Conservation (phyloP, 208 protist genomes). For the Acanthamoeba culbertsoni region DNA sequence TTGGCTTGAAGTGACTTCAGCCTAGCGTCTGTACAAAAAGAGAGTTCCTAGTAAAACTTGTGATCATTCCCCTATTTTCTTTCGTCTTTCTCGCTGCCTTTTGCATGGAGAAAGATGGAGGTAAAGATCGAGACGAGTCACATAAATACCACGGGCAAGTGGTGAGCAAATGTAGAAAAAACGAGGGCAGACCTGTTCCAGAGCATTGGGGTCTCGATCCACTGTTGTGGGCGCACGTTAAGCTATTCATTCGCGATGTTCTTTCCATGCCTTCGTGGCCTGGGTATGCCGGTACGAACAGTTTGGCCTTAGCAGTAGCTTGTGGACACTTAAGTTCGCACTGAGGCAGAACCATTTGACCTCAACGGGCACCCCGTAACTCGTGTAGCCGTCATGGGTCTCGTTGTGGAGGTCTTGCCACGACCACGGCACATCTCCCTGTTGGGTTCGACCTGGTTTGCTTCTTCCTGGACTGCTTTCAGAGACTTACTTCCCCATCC, state of each 20-base stretch:
- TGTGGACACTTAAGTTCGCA: too few species aligned
- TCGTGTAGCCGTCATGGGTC: neutral
- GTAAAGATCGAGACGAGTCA: too few species aligned
- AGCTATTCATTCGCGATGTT: neutral
- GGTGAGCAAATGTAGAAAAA: neutral
- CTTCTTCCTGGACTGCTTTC: neutral
- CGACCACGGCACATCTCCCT: neutral
- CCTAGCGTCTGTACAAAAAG: neutral
- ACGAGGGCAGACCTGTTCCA: neutral
- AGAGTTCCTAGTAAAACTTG: neutral
- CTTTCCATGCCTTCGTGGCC: neutral
- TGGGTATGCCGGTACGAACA: neutral
- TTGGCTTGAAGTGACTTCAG: neutral
- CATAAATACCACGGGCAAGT: too few species aligned
- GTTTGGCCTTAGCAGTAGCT: neutral
- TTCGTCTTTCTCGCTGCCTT: too few species aligned
- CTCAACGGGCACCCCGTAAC: neutral
- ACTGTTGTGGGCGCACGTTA: neutral
- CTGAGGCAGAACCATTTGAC: neutral
- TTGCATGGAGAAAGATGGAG: too few species aligned
- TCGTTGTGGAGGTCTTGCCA: neutral
- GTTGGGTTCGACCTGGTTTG: neutral
- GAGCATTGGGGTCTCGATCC: slow-evolving; percentile 18
- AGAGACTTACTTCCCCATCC: neutral
- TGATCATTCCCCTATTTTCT: too few species aligned